Percentiles rank a stretch among this genome's conserved stretches.
Conservation (phyloP, 2,329 filamentous ascomycete species). For the Cercospora brassicicola region DNA sequence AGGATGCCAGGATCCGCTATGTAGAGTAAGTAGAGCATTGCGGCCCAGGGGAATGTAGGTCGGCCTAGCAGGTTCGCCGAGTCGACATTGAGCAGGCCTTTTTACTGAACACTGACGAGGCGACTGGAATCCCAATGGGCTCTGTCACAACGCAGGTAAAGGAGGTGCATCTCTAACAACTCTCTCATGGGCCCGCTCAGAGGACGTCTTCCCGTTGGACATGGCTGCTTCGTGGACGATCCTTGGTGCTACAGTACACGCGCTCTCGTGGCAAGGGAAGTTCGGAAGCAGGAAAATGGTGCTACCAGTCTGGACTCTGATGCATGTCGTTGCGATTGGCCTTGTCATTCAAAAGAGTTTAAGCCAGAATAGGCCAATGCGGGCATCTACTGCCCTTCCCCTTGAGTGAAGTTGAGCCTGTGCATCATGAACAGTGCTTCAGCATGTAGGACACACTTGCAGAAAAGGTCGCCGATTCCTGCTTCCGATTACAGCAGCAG, state of each 20-base stretch:
- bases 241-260: constrained; percentile 4
- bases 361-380: not conserved
- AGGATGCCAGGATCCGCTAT: not conserved
- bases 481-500: constrained; percentile 1
- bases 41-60: not conserved
- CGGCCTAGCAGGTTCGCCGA: not conserved
- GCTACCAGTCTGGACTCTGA: not conserved
- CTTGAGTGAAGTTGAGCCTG: constrained; percentile 4
- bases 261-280: constrained; percentile 3
- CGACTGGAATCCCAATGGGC: not conserved
- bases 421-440: not conserved
- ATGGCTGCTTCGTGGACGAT: constrained; percentile 13
- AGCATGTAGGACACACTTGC: not conserved
- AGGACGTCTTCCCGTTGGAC: constrained; percentile 1
- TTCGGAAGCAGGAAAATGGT: not conserved
- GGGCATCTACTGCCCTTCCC: not conserved
- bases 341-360: not conserved
- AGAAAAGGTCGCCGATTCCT: not conserved
- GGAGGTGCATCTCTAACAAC: not conserved
- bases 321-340: not conserved
- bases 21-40: not conserved
- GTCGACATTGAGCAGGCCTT: not conserved
- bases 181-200: not conserved
- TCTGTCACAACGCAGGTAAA: not conserved
- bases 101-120: not conserved